Base-by-base conservation (phyloP, 768 basidiomycete genomes). In the Leccinum disarticulatum region DNA sequence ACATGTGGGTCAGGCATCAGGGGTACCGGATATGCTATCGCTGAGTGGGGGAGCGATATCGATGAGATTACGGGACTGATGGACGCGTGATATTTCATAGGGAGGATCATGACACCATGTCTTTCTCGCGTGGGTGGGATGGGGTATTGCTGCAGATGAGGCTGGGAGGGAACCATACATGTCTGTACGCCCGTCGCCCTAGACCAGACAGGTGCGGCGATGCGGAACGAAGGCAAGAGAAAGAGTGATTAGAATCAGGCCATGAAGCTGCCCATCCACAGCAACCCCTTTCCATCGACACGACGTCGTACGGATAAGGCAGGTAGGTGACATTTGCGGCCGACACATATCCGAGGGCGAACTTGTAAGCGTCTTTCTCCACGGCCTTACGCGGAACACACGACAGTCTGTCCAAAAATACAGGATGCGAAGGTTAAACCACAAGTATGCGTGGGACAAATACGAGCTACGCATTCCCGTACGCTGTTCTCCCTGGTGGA, bases 211-310 rank as follows among this genome's bases (percentile, higher is more conserved):
- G 59, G 56, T 31, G 17, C 22, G 50, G 63, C 17, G 36, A 50
- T 55, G 55, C 56, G 19, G 50, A 31, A 54, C 46, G 51, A 51
- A 27, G 41, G 67, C 62, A 64, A 55, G 65, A 60, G 54, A 61
- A 60, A 43, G 10, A 43, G 41, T n/a, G 41, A 43, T n/a, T 43
- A 43, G 41, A 43, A 43, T 43, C 10, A 43, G 41, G 41, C 59
- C 46, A 65, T 65, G 60, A 52, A 60, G 58, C 52, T 58, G 19
- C 46, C 41, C 52, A 3, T 25, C 33, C 59, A 69, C 67, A 67
- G 54, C 55, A 62, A 59, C 58, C 68, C 60, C 57, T 68, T 67
- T 68, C 56, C 43, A 60, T 51, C 22, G 61, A 63, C 64, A 53
- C 9, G 54, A 46, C 38, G 46, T 14, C 33, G 1, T 9, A 57